Evolutionary conservation across 2,329 filamentous ascomycete species (phyloP).

Genomic region (Neocatenulostroma microsporum): DNA sequence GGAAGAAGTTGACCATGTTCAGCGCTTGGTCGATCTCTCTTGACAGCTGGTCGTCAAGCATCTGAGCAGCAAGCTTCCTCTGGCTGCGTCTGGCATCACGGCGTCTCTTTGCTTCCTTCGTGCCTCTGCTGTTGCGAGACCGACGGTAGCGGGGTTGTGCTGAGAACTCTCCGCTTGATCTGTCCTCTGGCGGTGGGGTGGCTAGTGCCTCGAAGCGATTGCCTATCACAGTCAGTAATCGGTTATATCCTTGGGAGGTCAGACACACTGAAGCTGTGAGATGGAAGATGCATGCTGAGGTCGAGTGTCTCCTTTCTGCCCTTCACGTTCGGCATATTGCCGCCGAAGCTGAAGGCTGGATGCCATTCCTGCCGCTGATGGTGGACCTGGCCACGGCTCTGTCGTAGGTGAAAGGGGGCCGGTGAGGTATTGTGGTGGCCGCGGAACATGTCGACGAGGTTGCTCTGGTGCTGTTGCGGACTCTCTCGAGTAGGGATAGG

Average conservation of each 20-base stretch:
- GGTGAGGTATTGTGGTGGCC: slow-evolving; percentile 11
- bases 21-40: slow-evolving; percentile 22
- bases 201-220: slow-evolving; percentile 24
- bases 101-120: slow-evolving; percentile 25
- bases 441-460: slow-evolving; percentile 15
- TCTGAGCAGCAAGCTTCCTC: slow-evolving; percentile 21
- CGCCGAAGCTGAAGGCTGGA: slow-evolving; percentile 5
- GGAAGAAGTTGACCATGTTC: slow-evolving; percentile 13
- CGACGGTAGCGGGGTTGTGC: slow-evolving; percentile 14
- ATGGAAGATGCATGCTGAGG: slow-evolving; percentile 23
- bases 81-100: slow-evolving; percentile 22
- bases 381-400: slow-evolving; percentile 7
- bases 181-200: slow-evolving; percentile 6
- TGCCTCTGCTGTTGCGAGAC: slow-evolving; percentile 21
- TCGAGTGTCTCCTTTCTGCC: slow-evolving; percentile 9
- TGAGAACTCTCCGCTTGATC: slow-evolving; percentile 7
- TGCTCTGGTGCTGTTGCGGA: neutral
- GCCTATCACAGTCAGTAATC: slow-evolving; percentile 11
- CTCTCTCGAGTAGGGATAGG: slow-evolving; percentile 6
- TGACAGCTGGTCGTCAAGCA: slow-evolving; percentile 25
- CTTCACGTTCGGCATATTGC: slow-evolving; percentile 4
- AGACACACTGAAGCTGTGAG: slow-evolving; percentile 15
- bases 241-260: neutral
- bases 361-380: neutral
- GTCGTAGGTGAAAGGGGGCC: slow-evolving; percentile 12